Conservation (phyloP, 2,329 filamentous ascomycete genomes). For the Hypoxylon sp. region DNA sequence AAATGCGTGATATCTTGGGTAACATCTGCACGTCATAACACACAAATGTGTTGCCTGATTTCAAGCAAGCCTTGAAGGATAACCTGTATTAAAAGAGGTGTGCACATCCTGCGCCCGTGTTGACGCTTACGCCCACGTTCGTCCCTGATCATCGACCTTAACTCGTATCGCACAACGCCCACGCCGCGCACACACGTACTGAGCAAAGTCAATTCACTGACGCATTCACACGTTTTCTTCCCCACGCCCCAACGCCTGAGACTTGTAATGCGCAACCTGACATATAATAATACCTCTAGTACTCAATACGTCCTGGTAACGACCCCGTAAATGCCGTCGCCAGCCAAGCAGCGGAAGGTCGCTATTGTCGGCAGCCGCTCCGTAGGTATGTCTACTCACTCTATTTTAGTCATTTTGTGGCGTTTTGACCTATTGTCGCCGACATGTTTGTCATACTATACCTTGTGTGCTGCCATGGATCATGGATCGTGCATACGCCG, state of each 20-base stretch:
- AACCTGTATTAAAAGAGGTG: conserved; percentile 38
- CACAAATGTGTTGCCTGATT: conserved; percentile 35
- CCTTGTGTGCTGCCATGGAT: conserved; percentile 18
- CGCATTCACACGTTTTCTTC: conserved; percentile 14
- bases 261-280: conserved; percentile 32
- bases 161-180: conserved; percentile 1
- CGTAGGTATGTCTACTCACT: conserved; percentile 70
- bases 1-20: conserved; percentile 39
- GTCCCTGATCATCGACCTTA: not conserved
- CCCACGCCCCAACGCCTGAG: conserved; percentile 11
- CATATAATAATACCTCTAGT: conserved; percentile 25
- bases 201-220: conserved; percentile 13
- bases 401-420: not conserved
- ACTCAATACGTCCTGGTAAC: conserved; percentile 11
- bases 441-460: not conserved
- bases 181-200: conserved; percentile 5
- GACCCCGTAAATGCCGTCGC: conserved; percentile 66
- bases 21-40: conserved; percentile 45
- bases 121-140: not conserved
- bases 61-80: conserved; percentile 24
- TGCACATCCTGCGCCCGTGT: conserved; percentile 28
- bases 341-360: conserved; percentile 83
- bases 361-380: conserved; percentile 85
- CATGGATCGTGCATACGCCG: conserved; percentile 27
- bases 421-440: not conserved